Evolutionary conservation across 805 yeast genomes (phyloP).

Genomic region (Zygoascus flipseniorum): DNA sequence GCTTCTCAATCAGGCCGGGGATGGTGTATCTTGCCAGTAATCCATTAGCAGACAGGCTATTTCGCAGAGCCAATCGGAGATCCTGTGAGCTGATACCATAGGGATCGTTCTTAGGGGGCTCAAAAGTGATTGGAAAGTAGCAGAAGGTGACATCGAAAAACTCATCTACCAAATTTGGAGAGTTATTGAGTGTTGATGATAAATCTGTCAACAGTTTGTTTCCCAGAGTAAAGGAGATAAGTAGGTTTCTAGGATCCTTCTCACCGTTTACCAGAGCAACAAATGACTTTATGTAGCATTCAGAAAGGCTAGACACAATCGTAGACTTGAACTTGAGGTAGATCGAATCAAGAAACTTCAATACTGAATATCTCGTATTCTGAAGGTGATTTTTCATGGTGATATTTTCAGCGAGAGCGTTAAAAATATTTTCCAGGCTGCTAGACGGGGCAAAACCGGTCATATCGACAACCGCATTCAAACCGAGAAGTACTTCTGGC

Average conservation of each 20-base stretch:
- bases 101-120: conserved; percentile 83
- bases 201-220: conserved; percentile 33
- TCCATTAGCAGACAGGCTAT: conserved; percentile 53
- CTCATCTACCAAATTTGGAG: conserved; percentile 42
- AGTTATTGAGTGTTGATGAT: conserved; percentile 28
- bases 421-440: conserved; percentile 29
- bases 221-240: conserved; percentile 58
- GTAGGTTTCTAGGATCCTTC: conserved; percentile 85
- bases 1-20: conserved; percentile 54
- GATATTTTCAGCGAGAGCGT: conserved; percentile 26
- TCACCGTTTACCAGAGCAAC: conserved; percentile 73
- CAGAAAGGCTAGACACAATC: conserved; percentile 22
- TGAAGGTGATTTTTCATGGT: conserved; percentile 24
- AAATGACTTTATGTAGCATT: conserved; percentile 46
- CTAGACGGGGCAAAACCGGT: conserved; percentile 33
- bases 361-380: conserved; percentile 44
- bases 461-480: conserved; percentile 45
- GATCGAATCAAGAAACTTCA: conserved; percentile 35
- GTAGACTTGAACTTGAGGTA: conserved; percentile 4
- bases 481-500: conserved; percentile 44
- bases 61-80: conserved; percentile 53
- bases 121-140: conserved; percentile 92
- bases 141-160: conserved; percentile 86
- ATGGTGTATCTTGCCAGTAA: conserved; percentile 64
- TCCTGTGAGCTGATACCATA: conserved; percentile 71